A percentile compares a stretch with the other conserved stretches of the same genome.
phyloP scores from a whole-genome alignment of 371 early-diverging fungal genomes.

The Mortierella sp. region DNA sequence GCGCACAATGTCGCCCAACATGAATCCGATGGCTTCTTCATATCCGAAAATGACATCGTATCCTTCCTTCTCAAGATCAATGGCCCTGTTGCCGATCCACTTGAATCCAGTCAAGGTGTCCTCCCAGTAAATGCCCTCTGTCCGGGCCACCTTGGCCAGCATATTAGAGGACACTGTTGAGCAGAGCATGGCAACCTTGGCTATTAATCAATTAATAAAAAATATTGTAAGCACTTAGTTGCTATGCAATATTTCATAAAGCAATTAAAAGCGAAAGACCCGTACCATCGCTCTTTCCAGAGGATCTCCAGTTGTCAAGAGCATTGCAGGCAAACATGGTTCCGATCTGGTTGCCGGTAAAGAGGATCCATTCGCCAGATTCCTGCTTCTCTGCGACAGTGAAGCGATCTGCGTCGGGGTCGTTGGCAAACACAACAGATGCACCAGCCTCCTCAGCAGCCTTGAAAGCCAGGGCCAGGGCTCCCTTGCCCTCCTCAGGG shows the following conservation, averaged over 20 bases:
- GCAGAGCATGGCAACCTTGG: constrained; percentile 84
- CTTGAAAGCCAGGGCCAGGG: constrained; percentile 82
- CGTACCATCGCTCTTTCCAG: constrained; percentile 64
- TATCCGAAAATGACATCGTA: constrained; percentile 83
- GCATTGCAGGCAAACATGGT: constrained; percentile 82
- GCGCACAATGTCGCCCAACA: constrained; percentile 78
- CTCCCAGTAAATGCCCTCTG: constrained; percentile 85
- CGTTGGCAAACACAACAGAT: constrained; percentile 92
- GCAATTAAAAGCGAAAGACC: neutral
- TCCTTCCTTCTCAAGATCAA: constrained; percentile 71
- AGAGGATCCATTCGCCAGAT: constrained; percentile 81
- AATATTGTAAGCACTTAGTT: constrained; percentile 2
- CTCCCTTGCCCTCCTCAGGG: constrained; percentile 94
- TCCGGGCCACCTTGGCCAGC: constrained; percentile 79
- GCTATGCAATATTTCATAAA: neutral
- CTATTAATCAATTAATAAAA: constrained; percentile 26
- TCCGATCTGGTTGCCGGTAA: constrained; percentile 95
- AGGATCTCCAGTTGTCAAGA: constrained; percentile 68
- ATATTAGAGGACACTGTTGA: constrained; percentile 92
- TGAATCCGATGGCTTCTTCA: constrained; percentile 96
- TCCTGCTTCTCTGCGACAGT: constrained; percentile 86
- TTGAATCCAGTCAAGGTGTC: constrained; percentile 97
- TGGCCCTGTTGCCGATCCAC: constrained; percentile 91
- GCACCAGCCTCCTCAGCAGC: constrained; percentile 72
- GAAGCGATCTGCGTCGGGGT: constrained; percentile 98